These are phyloP conservation scores for Cyclocybe aegerita DNA, from an alignment of 768 basidiomycete species.

Conservation along the genomic window DNA sequence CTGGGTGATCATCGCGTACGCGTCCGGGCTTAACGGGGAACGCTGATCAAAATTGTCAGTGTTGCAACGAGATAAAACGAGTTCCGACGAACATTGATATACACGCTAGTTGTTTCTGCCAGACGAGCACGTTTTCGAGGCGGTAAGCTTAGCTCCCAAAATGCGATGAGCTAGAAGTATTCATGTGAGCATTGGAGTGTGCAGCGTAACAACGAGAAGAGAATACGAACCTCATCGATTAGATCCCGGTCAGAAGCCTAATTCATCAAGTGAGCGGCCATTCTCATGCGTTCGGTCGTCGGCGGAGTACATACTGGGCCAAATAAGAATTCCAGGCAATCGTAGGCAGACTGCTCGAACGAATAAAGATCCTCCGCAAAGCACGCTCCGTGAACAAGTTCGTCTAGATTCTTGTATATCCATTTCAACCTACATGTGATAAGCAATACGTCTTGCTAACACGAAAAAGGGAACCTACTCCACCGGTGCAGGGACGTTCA, in stretches of 20 bases:
- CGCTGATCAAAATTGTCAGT: conserved; percentile 39
- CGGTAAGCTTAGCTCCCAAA: conserved; percentile 58
- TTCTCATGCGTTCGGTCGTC: neutral
- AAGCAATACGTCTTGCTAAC: conserved; percentile 3
- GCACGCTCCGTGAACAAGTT: conserved; percentile 62
- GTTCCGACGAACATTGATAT: conserved; percentile 53
- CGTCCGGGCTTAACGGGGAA: conserved; percentile 45
- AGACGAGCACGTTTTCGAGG: conserved; percentile 52
- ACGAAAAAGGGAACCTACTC: conserved; percentile 46
- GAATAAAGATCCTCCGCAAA: conserved; percentile 65
- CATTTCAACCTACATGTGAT: conserved; percentile 47
- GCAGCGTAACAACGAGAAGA: neutral
- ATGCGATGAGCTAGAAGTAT: conserved; percentile 53
- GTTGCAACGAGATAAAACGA: neutral
- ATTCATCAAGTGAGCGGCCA: neutral
- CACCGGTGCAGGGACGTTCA: conserved; percentile 64
- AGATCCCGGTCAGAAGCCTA: conserved; percentile 58
- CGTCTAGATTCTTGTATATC: conserved; percentile 61
- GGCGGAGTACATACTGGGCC: conserved; percentile 33
- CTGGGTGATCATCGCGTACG: conserved; percentile 52
- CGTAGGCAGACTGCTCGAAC: conserved; percentile 65
- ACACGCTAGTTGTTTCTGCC: conserved; percentile 52
- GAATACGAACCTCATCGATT: conserved; percentile 56
- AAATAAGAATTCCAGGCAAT: conserved; percentile 53
- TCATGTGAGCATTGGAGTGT: neutral